Conservation (phyloP, 257 asterid genomes). For the Sherardia arvensis region DNA sequence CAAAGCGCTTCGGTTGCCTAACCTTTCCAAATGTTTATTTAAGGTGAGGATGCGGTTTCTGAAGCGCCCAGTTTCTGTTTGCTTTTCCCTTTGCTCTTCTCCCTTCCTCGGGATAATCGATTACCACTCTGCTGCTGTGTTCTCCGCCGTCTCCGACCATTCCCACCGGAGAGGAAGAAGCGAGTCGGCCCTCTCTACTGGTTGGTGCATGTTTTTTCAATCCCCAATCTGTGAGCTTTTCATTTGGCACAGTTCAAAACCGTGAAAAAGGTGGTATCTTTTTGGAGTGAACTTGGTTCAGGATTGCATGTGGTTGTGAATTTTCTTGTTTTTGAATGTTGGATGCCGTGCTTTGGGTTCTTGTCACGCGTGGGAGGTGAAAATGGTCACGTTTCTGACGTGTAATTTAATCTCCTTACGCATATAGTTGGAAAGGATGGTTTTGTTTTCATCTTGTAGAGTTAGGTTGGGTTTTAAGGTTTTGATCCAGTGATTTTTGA, state of each 20-base stretch:
- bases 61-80: constrained; percentile 34
- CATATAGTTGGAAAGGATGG: not conserved
- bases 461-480: too few relatives aligned
- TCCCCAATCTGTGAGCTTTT: not conserved
- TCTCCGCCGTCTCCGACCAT: constrained; percentile 27
- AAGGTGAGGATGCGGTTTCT: constrained; percentile 59
- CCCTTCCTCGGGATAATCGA: constrained; percentile 32
- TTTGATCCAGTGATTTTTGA: constrained; percentile 1
- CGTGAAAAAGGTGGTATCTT: not conserved
- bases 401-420: not conserved
- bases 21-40: constrained; percentile 35
- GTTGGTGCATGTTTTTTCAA: constrained; percentile 23
- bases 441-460: not conserved
- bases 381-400: not conserved
- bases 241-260: too few relatives aligned
- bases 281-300: not conserved
- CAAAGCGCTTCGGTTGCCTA: constrained; percentile 13
- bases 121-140: constrained; percentile 21
- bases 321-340: not conserved
- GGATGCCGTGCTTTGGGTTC: constrained; percentile 2
- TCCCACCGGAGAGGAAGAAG: constrained; percentile 26
- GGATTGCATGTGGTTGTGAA: not conserved
- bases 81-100: constrained; percentile 22
- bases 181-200: constrained; percentile 23
- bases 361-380: not conserved